Conservation (phyloP, 139 green algal genomes). For the Coccomyxa sp. region DNA sequence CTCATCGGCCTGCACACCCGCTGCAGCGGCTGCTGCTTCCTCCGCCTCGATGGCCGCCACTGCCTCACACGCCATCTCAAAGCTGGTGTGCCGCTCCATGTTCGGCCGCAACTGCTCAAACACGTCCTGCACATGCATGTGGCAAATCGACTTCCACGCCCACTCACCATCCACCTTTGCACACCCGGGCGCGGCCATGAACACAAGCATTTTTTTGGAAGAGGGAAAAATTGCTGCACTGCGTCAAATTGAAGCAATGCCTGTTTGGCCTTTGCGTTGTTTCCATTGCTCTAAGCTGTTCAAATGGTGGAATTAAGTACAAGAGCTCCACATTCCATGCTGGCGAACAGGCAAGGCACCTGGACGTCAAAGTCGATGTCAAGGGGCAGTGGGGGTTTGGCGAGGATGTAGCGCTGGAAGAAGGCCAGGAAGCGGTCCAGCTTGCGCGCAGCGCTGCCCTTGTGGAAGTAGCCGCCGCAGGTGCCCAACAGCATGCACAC, state of each 20-base stretch:
- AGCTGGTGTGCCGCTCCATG: conserved; percentile 46
- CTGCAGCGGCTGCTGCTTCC: conserved; percentile 19
- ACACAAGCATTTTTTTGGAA: too few relatives aligned
- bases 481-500: conserved; percentile 74
- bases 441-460: conserved; percentile 47
- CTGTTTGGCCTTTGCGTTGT: too few relatives aligned
- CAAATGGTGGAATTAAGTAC: too few relatives aligned
- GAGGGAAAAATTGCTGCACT: too few relatives aligned
- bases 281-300: too few relatives aligned
- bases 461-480: conserved; percentile 83
- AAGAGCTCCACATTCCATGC: background rate
- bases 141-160: background rate
- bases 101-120: conserved; percentile 65
- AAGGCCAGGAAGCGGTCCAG: conserved; percentile 89
- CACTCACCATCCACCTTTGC: too few relatives aligned
- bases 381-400: conserved; percentile 76
- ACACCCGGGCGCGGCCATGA: too few relatives aligned
- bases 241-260: too few relatives aligned
- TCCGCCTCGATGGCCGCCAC: conserved; percentile 59
- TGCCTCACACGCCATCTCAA: conserved; percentile 57
- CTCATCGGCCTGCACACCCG: conserved; percentile 12
- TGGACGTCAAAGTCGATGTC: conserved; percentile 91
- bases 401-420: conserved; percentile 85
- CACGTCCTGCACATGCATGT: conserved; percentile 60
- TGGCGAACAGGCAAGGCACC: conserved; percentile 25